Base-by-base conservation (phyloP, 345 rosid genomes). In the Citrus cavaleriei region DNA sequence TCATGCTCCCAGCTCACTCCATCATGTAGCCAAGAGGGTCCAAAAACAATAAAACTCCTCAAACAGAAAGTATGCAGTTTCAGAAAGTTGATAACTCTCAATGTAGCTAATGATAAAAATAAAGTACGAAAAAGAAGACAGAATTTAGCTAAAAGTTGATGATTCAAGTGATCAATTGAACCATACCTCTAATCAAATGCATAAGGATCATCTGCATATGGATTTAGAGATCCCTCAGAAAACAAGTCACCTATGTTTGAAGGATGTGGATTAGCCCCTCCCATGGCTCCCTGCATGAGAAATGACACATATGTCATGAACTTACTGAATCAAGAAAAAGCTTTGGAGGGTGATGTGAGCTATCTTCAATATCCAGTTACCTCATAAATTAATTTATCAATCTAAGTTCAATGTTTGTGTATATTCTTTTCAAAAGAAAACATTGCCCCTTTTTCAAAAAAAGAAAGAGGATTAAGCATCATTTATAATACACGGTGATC, bases 161-260 rank as follows among this genome's bases (percentile, higher is more conserved):
- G 59, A 25, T 34, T 27, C 37, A 58, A 72, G 46, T 30, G 67
- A 60, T 68, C 14, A 73, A 67, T 12, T 57, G 69, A 34, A 72
- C 68, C 68, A 21, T 80, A 78, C 83, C 83, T 79, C 86, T 86
- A 94, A 74, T 87, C 97, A 89, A 94, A 96, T 70, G 98, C 97
- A 61, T 94, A 96, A 9, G 99, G 99, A 85, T 96, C 98, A 81
- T 96, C 93, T 18, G 91, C 93, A 76, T 96, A 94, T 46, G 98
- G 98, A 80, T 96, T 94, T 70, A 95, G 84, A 9, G 95, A 93
- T 32, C 97, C 98, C 89, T 95, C 98, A 72, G 95, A 83, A 83
- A 95, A 94, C 88, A 95, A 79, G 81, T 95, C 98, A 24, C 96
- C 97, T 2, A 93, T 91, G 83, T 90, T 93, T 79, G 98, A 87